These are phyloP conservation scores for Coccinonectria pachysandricola DNA, from an alignment of 2,329 filamentous ascomycete species.

Conservation along the genomic window DNA sequence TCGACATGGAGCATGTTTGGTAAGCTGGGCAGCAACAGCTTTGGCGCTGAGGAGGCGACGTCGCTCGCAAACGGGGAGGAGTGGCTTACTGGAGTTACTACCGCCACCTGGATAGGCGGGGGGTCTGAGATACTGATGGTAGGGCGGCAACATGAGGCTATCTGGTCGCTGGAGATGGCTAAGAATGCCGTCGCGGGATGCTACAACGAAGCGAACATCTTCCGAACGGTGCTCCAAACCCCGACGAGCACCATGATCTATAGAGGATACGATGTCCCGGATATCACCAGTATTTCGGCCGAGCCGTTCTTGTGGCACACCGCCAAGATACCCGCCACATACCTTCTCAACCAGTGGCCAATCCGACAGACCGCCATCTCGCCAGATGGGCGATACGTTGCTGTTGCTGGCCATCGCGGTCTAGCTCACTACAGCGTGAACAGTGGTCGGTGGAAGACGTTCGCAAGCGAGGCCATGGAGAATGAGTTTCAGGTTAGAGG, in stretches of 20 bases:
- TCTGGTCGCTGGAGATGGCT: slow-evolving; percentile 87
- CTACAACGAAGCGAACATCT: slow-evolving; percentile 84
- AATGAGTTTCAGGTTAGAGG: slow-evolving; percentile 87
- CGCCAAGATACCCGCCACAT: slow-evolving; percentile 71
- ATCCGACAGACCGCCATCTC: slow-evolving; percentile 82
- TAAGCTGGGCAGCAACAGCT: slow-evolving; percentile 77
- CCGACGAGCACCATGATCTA: slow-evolving; percentile 86
- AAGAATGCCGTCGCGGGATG: slow-evolving; percentile 88
- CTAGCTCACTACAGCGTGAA: slow-evolving; percentile 92
- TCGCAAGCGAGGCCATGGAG: slow-evolving; percentile 69
- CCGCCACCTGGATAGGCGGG: slow-evolving; percentile 78
- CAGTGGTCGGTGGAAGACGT: slow-evolving; percentile 93
- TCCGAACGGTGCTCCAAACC: slow-evolving; percentile 80
- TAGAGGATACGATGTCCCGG: slow-evolving; percentile 81
- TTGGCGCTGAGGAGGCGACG: slow-evolving; percentile 56
- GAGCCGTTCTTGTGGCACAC: slow-evolving; percentile 95
- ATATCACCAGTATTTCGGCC: slow-evolving; percentile 82
- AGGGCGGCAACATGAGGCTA: slow-evolving; percentile 57
- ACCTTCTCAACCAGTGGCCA: slow-evolving; percentile 88
- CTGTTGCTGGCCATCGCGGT: slow-evolving; percentile 86
- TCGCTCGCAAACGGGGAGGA: slow-evolving; percentile 61
- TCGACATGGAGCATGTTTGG: slow-evolving; percentile 96
- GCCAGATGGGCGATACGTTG: slow-evolving; percentile 84
- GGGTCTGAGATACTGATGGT: slow-evolving; percentile 78
- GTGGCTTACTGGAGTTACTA: slow-evolving; percentile 71